A percentile compares a stretch with the other conserved stretches of the same genome.
Conservation (phyloP, 2,329 filamentous ascomycete species). For the Arthrinium phaeospermum region DNA sequence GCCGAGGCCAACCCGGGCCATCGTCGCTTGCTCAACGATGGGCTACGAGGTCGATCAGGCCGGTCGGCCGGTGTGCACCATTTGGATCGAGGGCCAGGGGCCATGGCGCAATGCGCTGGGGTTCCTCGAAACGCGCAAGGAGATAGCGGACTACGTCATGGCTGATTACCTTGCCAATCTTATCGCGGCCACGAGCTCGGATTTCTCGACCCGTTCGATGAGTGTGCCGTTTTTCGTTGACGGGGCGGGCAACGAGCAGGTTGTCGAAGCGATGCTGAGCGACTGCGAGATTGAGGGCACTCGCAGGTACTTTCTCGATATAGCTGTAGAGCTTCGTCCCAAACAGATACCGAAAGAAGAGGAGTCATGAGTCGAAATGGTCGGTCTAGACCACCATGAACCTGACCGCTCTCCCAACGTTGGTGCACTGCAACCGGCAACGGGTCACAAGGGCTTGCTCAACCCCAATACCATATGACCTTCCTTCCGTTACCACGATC, state of each 20-base stretch:
- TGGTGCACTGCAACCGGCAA: neutral
- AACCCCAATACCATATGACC: neutral
- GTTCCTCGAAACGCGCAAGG: slow-evolving; percentile 3
- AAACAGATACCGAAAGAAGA: neutral
- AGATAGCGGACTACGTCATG: slow-evolving; percentile 11
- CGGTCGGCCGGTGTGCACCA: neutral
- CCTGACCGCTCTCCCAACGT: neutral
- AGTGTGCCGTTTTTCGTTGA: neutral
- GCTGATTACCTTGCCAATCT: neutral
- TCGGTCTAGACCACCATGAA: neutral
- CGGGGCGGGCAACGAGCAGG: neutral
- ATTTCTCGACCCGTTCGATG: neutral
- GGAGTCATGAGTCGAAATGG: neutral
- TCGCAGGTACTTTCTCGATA: neutral
- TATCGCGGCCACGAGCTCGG: neutral
- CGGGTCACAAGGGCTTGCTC: neutral
- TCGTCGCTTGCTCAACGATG: slow-evolving; percentile 17
- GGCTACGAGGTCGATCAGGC: neutral
- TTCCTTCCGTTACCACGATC: too few species aligned
- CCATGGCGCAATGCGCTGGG: neutral
- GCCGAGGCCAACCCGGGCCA: neutral
- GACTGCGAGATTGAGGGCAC: neutral
- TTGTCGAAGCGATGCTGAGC: neutral
- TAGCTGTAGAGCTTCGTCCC: neutral
- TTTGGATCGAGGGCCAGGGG: slow-evolving; percentile 8